Conservation (phyloP, 2,329 filamentous ascomycete species). For the Harringtonia lauricola region DNA sequence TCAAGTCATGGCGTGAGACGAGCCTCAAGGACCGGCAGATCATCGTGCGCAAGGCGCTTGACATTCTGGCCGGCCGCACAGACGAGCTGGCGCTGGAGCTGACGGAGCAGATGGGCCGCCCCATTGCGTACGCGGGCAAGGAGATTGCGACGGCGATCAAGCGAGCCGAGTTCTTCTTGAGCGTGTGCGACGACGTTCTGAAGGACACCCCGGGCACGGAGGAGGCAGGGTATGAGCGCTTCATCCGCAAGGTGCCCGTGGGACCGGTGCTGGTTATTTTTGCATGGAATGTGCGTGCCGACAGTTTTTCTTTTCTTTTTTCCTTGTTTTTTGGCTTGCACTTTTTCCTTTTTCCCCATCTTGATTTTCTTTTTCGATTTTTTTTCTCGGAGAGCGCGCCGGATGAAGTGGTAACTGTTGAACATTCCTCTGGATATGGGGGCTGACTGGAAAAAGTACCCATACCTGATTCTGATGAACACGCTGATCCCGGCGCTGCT, state of each 20-base stretch:
- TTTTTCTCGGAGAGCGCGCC: background rate
- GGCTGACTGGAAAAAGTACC: constrained; percentile 51
- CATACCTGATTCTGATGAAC: constrained; percentile 88
- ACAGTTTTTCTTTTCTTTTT: background rate
- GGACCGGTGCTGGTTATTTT: constrained; percentile 85
- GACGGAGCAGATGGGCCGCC: constrained; percentile 90
- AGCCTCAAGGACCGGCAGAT: constrained; percentile 63
- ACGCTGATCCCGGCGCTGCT: constrained; percentile 85
- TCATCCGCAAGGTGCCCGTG: constrained; percentile 78
- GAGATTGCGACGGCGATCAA: constrained; percentile 80
- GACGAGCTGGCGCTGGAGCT: constrained; percentile 76
- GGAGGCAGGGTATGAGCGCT: constrained; percentile 83
- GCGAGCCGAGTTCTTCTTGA: constrained; percentile 75
- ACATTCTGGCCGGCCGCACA: constrained; percentile 56
- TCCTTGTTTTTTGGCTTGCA: background rate
- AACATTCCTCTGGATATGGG: too few relatives aligned
- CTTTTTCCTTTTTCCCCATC: too few relatives aligned
- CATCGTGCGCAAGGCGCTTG: constrained; percentile 71
- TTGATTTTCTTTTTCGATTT: too few relatives aligned
- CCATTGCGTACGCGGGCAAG: constrained; percentile 74
- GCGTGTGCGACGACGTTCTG: constrained; percentile 68
- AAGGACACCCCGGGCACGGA: constrained; percentile 71
- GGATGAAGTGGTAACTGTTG: too few relatives aligned
- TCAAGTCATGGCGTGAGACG: constrained; percentile 66
- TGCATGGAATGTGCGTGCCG: constrained; percentile 73